phyloP scores from a whole-genome alignment of 306 rosid species.

The Arachis hypogaea region DNA sequence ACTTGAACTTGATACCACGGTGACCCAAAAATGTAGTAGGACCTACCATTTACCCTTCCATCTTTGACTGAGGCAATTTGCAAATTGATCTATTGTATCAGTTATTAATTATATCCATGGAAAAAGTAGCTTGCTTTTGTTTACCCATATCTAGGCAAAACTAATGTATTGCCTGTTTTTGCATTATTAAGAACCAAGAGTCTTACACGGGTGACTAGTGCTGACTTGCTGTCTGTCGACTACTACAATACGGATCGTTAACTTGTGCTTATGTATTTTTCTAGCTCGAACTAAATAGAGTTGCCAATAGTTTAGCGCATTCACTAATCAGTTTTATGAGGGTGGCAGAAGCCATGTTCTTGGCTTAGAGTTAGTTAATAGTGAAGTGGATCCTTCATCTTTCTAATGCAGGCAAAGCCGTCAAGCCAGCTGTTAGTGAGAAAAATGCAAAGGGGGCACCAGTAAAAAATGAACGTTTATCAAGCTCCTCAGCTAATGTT shows the following conservation, averaged over 20 bases:
- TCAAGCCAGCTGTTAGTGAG: constrained; percentile 47
- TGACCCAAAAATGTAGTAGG: neutral
- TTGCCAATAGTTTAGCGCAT: constrained; percentile 3
- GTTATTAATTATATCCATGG: neutral
- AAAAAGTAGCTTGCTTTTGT: neutral
- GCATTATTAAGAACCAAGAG: neutral
- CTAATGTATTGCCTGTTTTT: constrained; percentile 7
- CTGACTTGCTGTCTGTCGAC: neutral
- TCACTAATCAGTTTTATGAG: constrained; percentile 15
- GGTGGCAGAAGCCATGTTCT: constrained; percentile 23
- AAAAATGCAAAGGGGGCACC: constrained; percentile 57
- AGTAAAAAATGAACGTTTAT: constrained; percentile 40
- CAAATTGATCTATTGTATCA: constrained; percentile 3
- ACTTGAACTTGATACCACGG: neutral
- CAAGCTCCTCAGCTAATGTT: constrained; percentile 58
- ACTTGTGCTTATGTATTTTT: constrained; percentile 10
- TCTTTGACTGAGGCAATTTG: neutral
- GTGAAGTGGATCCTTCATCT: constrained; percentile 31
- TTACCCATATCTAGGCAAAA: neutral
- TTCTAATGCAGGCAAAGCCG: constrained; percentile 53
- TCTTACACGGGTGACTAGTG: neutral
- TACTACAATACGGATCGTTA: constrained; percentile 21
- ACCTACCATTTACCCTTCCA: constrained; percentile 10
- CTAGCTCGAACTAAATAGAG: neutral
- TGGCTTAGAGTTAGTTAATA: constrained; percentile 5